Evolutionary conservation across 306 rosid species (phyloP).

Genomic region (Glycyrrhiza uralensis): DNA sequence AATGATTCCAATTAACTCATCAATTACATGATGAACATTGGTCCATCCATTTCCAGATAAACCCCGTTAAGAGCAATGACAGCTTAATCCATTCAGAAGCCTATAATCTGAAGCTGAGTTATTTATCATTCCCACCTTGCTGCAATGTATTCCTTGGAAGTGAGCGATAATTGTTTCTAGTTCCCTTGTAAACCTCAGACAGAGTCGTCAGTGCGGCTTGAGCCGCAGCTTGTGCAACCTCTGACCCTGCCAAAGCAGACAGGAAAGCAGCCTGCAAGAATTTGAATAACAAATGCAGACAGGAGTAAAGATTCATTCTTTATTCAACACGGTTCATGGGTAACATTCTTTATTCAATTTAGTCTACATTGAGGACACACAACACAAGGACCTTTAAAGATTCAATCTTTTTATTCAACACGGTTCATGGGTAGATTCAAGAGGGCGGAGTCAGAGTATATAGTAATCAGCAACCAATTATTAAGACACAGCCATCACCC

Average conservation of each 20-base stretch:
- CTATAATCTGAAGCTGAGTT: not conserved
- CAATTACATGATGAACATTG: not conserved
- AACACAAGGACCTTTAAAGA: too few relatives aligned
- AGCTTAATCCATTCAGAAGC: slow-evolving; percentile 7
- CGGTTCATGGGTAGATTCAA: too few relatives aligned
- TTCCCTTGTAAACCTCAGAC: slow-evolving; percentile 47
- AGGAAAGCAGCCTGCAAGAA: slow-evolving; percentile 74
- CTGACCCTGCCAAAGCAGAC: slow-evolving; percentile 77
- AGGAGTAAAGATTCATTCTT: too few relatives aligned
- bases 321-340: not conserved
- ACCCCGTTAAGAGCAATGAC: not conserved
- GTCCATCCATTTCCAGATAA: slow-evolving; percentile 7
- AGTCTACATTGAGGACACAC: too few relatives aligned
- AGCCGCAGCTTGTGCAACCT: slow-evolving; percentile 79
- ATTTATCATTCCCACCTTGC: slow-evolving; percentile 44
- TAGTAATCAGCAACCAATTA: not conserved
- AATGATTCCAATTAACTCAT: not conserved
- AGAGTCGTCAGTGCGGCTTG: slow-evolving; percentile 65
- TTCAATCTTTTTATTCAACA: too few relatives aligned
- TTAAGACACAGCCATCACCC: not conserved
- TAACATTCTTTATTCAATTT: too few relatives aligned
- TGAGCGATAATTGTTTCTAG: slow-evolving; percentile 34
- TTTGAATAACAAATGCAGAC: slow-evolving; percentile 10
- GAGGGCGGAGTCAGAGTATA: not conserved
- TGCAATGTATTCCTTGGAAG: slow-evolving; percentile 28